A percentile compares a stretch with the other conserved stretches of the same genome.
Conservation (phyloP, 2,329 filamentous ascomycete species). For the Alternaria metachromatica region DNA sequence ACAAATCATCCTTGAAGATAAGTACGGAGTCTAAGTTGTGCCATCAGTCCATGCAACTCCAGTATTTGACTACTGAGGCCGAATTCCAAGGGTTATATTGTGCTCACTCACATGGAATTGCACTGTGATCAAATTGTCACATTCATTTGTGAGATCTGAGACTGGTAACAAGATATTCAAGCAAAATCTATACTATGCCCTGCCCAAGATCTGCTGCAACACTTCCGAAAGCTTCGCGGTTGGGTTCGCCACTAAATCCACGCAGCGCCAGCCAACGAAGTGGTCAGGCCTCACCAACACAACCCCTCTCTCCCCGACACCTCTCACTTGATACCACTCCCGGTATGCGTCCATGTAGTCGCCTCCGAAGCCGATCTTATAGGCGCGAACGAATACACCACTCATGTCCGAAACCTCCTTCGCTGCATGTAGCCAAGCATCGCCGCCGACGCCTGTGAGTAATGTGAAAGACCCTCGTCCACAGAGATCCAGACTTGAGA, state of each 20-base stretch:
- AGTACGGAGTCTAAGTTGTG: background rate
- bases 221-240: background rate
- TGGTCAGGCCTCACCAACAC: conserved; percentile 60
- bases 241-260: background rate
- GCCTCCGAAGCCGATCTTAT: conserved; percentile 63
- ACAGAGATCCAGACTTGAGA: conserved; percentile 66
- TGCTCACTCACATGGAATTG: background rate
- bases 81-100: background rate
- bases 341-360: conserved; percentile 69
- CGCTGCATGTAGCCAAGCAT: conserved; percentile 61
- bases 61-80: background rate
- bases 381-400: conserved; percentile 58
- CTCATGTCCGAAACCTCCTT: conserved; percentile 39
- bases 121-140: background rate
- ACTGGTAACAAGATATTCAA: background rate
- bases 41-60: background rate
- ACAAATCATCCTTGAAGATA: background rate
- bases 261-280: conserved; percentile 52
- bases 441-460: conserved; percentile 60
- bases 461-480: conserved; percentile 54
- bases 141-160: background rate
- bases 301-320: conserved; percentile 55
- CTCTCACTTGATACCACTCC: conserved; percentile 62
- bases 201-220: background rate
- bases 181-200: background rate